phyloP scores from a whole-genome alignment of 306 rosid species.

The Hippophae rhamnoides region DNA sequence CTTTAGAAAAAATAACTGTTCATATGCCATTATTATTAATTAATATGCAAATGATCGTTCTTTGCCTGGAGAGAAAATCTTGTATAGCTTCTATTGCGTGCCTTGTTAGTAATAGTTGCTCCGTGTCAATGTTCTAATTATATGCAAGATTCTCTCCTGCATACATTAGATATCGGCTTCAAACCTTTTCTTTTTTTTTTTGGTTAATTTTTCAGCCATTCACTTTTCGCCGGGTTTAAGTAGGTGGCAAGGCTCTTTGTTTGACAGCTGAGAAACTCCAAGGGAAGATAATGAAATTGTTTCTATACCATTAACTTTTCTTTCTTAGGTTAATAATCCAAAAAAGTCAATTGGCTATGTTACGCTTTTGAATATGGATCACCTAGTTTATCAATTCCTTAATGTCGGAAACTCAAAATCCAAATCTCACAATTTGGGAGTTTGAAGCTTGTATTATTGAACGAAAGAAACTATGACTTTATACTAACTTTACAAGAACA shows the following conservation, averaged over 20 bases:
- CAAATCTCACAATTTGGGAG: too few species aligned
- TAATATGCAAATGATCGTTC: not conserved
- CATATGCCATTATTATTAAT: not conserved
- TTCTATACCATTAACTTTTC: not conserved
- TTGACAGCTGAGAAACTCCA: slow-evolving; percentile 7
- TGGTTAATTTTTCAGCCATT: not conserved
- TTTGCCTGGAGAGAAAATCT: not conserved
- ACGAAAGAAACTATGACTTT: too few species aligned
- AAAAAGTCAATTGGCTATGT: too few species aligned
- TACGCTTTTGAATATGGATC: too few species aligned
- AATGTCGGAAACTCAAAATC: too few species aligned
- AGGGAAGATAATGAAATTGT: not conserved
- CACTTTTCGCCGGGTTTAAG: not conserved
- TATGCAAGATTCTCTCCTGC: not conserved
- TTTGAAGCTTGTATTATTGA: too few species aligned
- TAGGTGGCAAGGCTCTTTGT: not conserved
- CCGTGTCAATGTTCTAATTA: not conserved
- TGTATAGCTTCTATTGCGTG: too few species aligned
- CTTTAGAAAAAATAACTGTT: not conserved
- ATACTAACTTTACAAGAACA: too few species aligned
- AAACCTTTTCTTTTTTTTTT: not conserved
- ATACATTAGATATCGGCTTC: not conserved
- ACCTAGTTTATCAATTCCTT: too few species aligned
- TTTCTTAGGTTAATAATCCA: not conserved
- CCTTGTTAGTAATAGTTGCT: not conserved